These are phyloP conservation scores for Ceratopteris richardii DNA, from an alignment of 75 land plant genomes.

Conservation along the genomic window DNA sequence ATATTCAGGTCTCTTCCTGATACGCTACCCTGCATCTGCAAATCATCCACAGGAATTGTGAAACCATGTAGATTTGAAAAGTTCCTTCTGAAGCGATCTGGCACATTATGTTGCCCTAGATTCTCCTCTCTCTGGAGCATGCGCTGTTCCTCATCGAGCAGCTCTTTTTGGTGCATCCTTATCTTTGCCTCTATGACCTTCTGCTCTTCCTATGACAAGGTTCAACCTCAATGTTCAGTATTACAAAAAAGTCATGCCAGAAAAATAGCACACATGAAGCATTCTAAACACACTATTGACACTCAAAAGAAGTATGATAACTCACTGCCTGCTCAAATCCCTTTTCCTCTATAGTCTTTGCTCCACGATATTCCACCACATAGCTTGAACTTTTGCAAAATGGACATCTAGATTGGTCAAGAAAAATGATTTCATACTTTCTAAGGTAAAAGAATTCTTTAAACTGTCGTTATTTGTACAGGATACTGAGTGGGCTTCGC, in stretches of 20 bases:
- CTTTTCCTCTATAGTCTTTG: conserved; percentile 81
- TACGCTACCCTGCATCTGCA: neutral
- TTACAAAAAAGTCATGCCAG: too few relatives aligned
- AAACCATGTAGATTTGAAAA: conserved; percentile 10
- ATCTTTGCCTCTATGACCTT: conserved; percentile 94
- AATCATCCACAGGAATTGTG: neutral
- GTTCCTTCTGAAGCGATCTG: conserved; percentile 1
- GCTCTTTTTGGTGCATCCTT: conserved; percentile 73
- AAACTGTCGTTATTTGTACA: conserved; percentile 4
- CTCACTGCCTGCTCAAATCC: conserved; percentile 87
- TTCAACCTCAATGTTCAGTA: neutral
- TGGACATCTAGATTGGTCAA: conserved; percentile 64
- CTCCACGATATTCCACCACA: conserved; percentile 92
- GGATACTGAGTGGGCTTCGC: conserved; percentile 91
- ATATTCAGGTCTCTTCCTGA: neutral
- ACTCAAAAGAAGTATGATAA: neutral
- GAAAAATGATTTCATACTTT: neutral
- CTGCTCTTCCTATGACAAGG: conserved; percentile 70
- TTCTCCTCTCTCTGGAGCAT: conserved; percentile 21
- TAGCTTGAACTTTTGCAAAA: conserved; percentile 88
- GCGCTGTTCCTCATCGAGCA: conserved; percentile 61
- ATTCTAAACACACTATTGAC: too few relatives aligned
- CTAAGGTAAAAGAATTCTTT: conserved; percentile 1
- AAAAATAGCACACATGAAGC: too few relatives aligned
- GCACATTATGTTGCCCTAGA: conserved; percentile 1